A percentile compares a stretch with the other conserved stretches of the same genome.
phyloP scores from a whole-genome alignment of 495 filamentous ascomycete species.

The Hypomontagnella submonticulosa region DNA sequence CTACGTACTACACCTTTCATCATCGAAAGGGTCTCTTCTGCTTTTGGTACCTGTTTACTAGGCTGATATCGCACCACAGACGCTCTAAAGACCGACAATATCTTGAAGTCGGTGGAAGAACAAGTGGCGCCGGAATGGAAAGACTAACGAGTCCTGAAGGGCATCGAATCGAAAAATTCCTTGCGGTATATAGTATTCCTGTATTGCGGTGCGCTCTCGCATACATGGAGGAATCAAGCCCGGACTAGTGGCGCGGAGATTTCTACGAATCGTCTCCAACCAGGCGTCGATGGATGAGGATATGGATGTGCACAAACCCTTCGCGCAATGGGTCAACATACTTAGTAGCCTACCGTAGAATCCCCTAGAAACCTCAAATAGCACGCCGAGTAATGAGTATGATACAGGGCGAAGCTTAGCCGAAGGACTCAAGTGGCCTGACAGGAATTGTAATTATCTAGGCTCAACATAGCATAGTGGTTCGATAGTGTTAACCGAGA shows the following conservation, averaged over 20 bases:
- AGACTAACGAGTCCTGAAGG: background rate
- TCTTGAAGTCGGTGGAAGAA: background rate
- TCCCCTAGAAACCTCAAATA: background rate
- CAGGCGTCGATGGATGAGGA: background rate
- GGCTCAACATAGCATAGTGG: no score
- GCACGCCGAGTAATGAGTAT: background rate
- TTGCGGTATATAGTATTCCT: conserved; percentile 5
- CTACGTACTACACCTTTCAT: background rate
- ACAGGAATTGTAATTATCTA: conserved; percentile 4
- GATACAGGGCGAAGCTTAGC: conserved; percentile 9
- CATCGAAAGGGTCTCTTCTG: background rate
- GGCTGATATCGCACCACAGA: background rate
- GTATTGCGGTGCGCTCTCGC: background rate
- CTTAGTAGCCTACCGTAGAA: background rate
- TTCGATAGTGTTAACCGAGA: no score
- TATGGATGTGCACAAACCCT: background rate
- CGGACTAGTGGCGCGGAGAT: background rate
- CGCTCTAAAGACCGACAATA: background rate
- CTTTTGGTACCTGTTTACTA: background rate
- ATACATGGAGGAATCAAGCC: conserved; percentile 9
- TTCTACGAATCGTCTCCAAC: conserved; percentile 1
- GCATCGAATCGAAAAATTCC: conserved; percentile 1
- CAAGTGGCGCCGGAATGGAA: conserved; percentile 8
- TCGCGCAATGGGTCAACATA: background rate
- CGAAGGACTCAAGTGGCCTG: background rate